Conservation (phyloP, 352 stramenopile species). For the Globisporangium sylvaticum region DNA sequence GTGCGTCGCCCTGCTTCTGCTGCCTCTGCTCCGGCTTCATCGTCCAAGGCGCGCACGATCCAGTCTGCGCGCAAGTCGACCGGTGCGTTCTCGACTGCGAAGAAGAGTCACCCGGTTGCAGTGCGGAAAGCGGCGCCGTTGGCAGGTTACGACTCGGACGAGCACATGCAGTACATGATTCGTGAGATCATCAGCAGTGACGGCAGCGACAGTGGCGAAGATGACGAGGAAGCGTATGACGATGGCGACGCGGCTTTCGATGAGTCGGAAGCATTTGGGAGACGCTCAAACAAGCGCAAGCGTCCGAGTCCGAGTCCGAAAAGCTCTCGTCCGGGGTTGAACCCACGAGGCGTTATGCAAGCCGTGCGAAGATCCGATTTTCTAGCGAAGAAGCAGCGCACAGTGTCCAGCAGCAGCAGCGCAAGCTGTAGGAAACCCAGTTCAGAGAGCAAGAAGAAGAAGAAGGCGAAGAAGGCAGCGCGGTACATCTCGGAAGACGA, state of each 20-base stretch:
- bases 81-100: neutral
- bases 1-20: neutral
- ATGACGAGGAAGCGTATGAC: conserved; percentile 8
- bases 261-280: neutral
- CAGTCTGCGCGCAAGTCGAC: conserved; percentile 13
- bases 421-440: neutral
- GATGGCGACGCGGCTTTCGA: conserved; percentile 8
- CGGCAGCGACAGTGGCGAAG: neutral
- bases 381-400: neutral
- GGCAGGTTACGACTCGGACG: conserved; percentile 12
- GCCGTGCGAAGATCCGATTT: neutral
- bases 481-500: conserved; percentile 4
- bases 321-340: neutral
- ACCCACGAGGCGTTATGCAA: neutral
- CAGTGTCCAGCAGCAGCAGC: neutral
- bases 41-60: neutral
- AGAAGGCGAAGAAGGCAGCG: neutral
- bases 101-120: conserved; percentile 9
- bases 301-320: conserved; percentile 8
- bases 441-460: neutral
- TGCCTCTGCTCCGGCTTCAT: no score
- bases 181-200: conserved; percentile 14
- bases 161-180: conserved; percentile 17
- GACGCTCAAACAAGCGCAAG: conserved; percentile 14
- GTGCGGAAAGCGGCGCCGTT: conserved; percentile 7